Base-by-base conservation (phyloP, 108 stramenopile species). In the Poteriospumella lacustris region DNA sequence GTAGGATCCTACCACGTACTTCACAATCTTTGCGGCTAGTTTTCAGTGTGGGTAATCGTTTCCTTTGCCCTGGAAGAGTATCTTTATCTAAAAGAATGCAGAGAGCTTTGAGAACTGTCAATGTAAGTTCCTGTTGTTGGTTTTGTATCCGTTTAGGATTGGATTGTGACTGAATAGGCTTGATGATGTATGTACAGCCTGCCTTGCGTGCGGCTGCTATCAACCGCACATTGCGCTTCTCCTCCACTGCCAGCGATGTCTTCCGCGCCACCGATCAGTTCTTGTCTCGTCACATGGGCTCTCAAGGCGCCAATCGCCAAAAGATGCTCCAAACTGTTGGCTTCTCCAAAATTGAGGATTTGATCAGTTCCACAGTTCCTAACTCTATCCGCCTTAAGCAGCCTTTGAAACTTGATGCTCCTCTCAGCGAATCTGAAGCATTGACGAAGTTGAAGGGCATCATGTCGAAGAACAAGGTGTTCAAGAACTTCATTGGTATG, bases 401-500 rank as follows among this genome's bases (percentile, higher is more conserved):
- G 58, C 76, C 87, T 1, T 87, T 96, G 34, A 84, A 87, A n/a
- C 81, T 97, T 40, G 91, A 91, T 0, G 82, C 85, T 0, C 79
- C 98, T 33, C 73, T 91, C 68, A 79, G 91, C 0, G 98, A 99
- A 90, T 86, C 92, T 34, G 97, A 97, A 78, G 98, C 96, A 5
- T 85, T 97, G 81, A 88, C 90, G 3, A 73, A 89, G 52, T 36
- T 89, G 42, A 64, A 84, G 12, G 59, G 1, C 38, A 88, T 89
- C 59, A 87, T 87, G 9, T 41, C 79, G 56, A 85, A 85, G 43
- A 96, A 96, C 81, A 93, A 92, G 78, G 93, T 97, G 28, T 90
- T 94, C 90, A 96, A 96, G 83, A 93, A 91, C 47, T 94, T 92
- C 88, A 97, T 99, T 67, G 98, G 98, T 29, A 88, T 90, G 85